Percentiles rank a stretch among this genome's conserved stretches.
Evolutionary conservation across 345 rosid species (phyloP).

Genomic region (Brassica rapa): DNA sequence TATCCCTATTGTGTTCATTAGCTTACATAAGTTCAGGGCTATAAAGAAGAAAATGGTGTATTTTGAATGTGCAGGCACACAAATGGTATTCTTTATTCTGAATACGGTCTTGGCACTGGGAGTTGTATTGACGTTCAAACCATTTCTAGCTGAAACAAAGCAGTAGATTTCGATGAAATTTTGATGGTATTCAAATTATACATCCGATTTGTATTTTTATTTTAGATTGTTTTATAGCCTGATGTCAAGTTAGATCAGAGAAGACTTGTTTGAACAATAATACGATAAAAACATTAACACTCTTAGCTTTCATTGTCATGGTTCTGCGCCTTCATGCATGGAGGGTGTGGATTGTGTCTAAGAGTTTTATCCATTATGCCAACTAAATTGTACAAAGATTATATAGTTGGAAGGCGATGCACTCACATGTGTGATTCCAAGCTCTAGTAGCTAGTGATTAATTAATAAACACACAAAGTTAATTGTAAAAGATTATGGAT

Average conservation of each 20-base stretch:
- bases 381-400: not conserved
- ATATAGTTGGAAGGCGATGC: not conserved
- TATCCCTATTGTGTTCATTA: not conserved
- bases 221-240: not conserved
- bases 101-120: slow-evolving; percentile 57
- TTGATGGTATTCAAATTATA: not conserved
- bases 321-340: not conserved
- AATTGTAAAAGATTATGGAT: not conserved
- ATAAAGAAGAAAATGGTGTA: not conserved
- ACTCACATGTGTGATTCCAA: not conserved
- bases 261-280: not conserved
- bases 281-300: no score
- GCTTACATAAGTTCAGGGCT: not conserved
- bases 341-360: not conserved
- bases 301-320: not conserved
- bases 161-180: not conserved
- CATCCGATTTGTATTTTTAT: no score
- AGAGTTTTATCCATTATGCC: not conserved
- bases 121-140: slow-evolving; percentile 67
- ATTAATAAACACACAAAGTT: not conserved
- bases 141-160: slow-evolving; percentile 51
- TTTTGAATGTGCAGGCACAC: slow-evolving; percentile 52
- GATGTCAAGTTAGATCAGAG: not conserved
- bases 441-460: not conserved
- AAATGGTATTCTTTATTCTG: slow-evolving; percentile 66